A percentile compares a stretch with the other conserved stretches of the same genome.
phyloP scores from a whole-genome alignment of 139 green algal species.

The Mesotaenium endlicherianum region DNA sequence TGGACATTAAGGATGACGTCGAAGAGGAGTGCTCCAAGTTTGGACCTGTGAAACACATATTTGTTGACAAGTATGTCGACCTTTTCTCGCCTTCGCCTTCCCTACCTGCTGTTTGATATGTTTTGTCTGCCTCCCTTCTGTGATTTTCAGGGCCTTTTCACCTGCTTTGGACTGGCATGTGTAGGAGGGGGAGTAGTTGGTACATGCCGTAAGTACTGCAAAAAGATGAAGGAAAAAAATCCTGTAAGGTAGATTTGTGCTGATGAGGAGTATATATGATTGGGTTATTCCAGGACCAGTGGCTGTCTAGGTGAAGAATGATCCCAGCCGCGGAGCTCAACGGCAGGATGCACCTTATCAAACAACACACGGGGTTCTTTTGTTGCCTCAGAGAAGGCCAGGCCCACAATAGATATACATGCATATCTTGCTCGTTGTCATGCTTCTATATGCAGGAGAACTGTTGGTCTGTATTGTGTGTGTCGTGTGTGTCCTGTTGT shows the following conservation, averaged over 20 bases:
- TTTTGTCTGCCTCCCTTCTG: too few species aligned
- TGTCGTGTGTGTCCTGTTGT: neutral
- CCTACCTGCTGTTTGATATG: too few species aligned
- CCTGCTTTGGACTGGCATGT: too few species aligned
- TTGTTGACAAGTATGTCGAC: slow-evolving; percentile 42
- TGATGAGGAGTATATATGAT: slow-evolving; percentile 26
- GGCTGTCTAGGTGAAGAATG: slow-evolving; percentile 26
- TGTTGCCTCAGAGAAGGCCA: too few species aligned
- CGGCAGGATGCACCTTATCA: neutral
- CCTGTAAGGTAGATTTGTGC: slow-evolving; percentile 11
- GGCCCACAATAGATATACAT: too few species aligned
- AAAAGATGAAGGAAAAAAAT: too few species aligned
- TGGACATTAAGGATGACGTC: slow-evolving; percentile 87
- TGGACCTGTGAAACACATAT: slow-evolving; percentile 72
- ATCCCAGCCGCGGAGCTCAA: neutral
- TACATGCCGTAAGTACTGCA: too few species aligned
- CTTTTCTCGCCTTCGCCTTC: neutral
- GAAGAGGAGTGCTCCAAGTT: slow-evolving; percentile 85
- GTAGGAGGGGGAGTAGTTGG: too few species aligned
- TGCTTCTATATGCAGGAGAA: neutral
- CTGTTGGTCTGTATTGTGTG: neutral
- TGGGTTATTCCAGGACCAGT: slow-evolving; percentile 36
- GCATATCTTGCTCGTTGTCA: too few species aligned
- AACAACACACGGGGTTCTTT: too few species aligned
- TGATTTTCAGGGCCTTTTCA: too few species aligned